phyloP scores from a whole-genome alignment of 805 yeast species.

The Saturnispora diversa region DNA sequence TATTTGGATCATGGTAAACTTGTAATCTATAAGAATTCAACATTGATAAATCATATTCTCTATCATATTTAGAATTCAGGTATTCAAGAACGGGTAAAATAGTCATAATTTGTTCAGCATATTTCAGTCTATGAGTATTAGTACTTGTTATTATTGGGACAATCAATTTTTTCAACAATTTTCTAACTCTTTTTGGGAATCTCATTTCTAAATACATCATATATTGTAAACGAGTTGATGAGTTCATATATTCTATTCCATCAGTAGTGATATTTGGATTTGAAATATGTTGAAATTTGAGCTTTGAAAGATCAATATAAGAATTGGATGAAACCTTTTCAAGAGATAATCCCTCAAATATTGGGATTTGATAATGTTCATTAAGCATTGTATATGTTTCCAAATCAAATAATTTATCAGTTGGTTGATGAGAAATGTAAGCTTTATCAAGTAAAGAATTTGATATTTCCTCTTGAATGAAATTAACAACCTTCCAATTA shows the following conservation, averaged over 20 bases:
- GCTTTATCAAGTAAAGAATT: conserved; percentile 35
- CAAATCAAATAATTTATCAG: not conserved
- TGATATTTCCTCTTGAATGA: conserved; percentile 36
- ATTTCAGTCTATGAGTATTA: conserved; percentile 36
- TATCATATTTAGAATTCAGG: conserved; percentile 37
- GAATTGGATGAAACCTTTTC: conserved; percentile 3
- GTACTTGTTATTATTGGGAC: conserved; percentile 52
- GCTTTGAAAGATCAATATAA: conserved; percentile 1
- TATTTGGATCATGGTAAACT: conserved; percentile 27
- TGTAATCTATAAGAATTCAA: conserved; percentile 27
- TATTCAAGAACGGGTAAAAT: conserved; percentile 45
- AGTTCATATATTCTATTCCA: conserved; percentile 4
- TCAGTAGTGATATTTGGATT: not conserved
- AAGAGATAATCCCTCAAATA: conserved; percentile 19
- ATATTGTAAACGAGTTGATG: conserved; percentile 46
- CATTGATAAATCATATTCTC: conserved; percentile 39
- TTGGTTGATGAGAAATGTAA: conserved; percentile 7
- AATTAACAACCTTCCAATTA: conserved; percentile 31
- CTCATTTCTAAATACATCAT: conserved; percentile 53
- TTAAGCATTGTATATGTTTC: conserved; percentile 21
- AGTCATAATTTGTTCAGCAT: conserved; percentile 46
- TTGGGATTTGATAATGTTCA: conserved; percentile 30
- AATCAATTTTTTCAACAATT: conserved; percentile 38
- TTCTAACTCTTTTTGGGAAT: conserved; percentile 45
- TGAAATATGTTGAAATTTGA: conserved; percentile 4